phyloP scores from a whole-genome alignment of 2,329 filamentous ascomycete genomes.

The Fusarium floridanum region DNA sequence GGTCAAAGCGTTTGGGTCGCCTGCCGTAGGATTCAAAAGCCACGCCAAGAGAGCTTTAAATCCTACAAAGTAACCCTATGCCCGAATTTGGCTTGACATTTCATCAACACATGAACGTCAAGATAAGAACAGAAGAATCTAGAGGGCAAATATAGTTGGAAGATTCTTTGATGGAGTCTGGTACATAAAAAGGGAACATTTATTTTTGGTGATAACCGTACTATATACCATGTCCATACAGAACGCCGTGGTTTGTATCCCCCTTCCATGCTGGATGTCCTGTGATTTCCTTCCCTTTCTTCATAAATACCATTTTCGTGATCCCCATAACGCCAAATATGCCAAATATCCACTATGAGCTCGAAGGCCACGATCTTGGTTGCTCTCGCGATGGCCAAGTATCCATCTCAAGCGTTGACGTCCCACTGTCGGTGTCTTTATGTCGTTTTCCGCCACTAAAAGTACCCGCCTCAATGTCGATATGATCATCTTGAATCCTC shows the following conservation, averaged over 20 bases:
- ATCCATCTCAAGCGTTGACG: conserved; percentile 42
- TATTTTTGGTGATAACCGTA: conserved; percentile 1
- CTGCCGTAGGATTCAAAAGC: not conserved
- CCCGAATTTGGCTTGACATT: not conserved
- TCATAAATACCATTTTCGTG: conserved; percentile 5
- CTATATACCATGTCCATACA: not conserved
- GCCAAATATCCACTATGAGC: conserved; percentile 11
- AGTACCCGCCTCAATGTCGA: conserved; percentile 33
- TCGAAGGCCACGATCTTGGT: conserved; percentile 35
- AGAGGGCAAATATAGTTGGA: not conserved
- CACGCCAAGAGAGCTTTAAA: not conserved
- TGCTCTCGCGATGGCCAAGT: conserved; percentile 39
- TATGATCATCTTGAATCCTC: conserved; percentile 42
- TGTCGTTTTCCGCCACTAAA: conserved; percentile 28
- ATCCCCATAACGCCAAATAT: conserved; percentile 29
- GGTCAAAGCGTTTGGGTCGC: conserved; percentile 1
- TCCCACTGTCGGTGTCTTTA: conserved; percentile 34
- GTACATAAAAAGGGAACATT: conserved; percentile 2
- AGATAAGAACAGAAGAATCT: not conserved
- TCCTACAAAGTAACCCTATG: not conserved
- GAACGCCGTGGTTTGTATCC: conserved; percentile 12
- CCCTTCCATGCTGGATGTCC: not conserved
- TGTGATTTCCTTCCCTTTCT: conserved; percentile 3
- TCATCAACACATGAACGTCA: too few relatives aligned
- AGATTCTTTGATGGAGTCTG: not conserved